Evolutionary conservation across 371 early-diverging fungal genomes (phyloP).

Genomic region (Mortierella sp.): DNA sequence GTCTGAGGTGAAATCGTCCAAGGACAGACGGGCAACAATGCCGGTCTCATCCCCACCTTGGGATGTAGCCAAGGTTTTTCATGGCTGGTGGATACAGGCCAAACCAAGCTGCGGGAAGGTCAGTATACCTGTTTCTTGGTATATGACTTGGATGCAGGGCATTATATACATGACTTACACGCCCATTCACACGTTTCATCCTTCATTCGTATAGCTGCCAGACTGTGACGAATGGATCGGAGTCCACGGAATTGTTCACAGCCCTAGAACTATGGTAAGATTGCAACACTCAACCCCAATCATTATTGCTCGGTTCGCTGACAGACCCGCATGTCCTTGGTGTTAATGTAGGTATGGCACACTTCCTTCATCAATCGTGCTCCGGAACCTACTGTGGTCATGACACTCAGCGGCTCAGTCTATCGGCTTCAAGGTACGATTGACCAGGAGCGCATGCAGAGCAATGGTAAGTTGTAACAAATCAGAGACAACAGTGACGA

Average conservation of each 20-base stretch:
- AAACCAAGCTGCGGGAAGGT: conserved; percentile 1
- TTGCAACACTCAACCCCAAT: too few relatives aligned
- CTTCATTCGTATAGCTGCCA: not conserved
- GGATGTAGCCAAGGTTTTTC: not conserved
- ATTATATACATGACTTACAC: too few relatives aligned
- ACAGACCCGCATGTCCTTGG: not conserved
- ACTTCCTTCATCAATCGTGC: conserved; percentile 13
- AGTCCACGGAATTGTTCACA: conserved; percentile 2
- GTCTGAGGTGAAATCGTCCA: not conserved
- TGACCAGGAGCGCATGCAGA: conserved; percentile 13
- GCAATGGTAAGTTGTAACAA: conserved; percentile 31
- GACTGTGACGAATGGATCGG: not conserved
- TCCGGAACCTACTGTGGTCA: not conserved
- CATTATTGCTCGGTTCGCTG: not conserved
- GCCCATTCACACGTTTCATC: not conserved
- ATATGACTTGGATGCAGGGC: too few relatives aligned
- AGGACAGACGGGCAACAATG: not conserved
- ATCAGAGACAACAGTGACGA: too few relatives aligned
- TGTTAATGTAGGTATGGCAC: conserved; percentile 13
- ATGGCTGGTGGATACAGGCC: conserved; percentile 11
- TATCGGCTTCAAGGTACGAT: conserved; percentile 13
- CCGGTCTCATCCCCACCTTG: not conserved
- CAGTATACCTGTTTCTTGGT: too few relatives aligned
- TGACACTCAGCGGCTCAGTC: conserved; percentile 11
- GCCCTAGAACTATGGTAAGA: conserved; percentile 4